Conservation (phyloP, 2,329 filamentous ascomycete species). For the Cryoendolithus antarcticus region DNA sequence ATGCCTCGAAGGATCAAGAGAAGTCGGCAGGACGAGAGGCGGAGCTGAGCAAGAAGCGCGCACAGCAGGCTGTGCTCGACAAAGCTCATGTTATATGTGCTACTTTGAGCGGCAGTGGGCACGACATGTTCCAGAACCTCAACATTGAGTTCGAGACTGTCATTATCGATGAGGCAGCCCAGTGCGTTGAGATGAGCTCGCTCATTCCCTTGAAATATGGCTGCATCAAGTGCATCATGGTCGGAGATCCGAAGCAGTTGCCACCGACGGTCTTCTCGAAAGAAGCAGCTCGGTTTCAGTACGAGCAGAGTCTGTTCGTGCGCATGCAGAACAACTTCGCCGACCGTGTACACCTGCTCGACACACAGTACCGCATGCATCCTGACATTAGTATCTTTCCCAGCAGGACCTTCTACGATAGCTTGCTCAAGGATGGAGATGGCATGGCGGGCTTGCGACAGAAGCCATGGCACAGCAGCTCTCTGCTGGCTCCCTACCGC, state of each 20-base stretch:
- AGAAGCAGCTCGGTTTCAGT: conserved; percentile 81
- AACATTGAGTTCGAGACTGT: conserved; percentile 97
- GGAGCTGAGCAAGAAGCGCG: conserved; percentile 69
- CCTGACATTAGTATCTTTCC: conserved; percentile 90
- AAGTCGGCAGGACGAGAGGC: conserved; percentile 70
- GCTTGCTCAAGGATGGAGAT: conserved; percentile 69
- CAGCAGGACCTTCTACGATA: conserved; percentile 84
- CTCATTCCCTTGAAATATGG: conserved; percentile 96
- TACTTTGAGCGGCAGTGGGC: conserved; percentile 86
- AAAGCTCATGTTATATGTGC: conserved; percentile 87
- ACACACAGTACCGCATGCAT: conserved; percentile 98
- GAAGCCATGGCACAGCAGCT: conserved; percentile 74
- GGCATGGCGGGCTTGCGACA: conserved; percentile 66
- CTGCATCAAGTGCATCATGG: conserved; percentile 89
- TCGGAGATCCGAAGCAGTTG: conserved; percentile 94
- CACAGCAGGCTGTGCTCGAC: conserved; percentile 85
- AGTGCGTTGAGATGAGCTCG: conserved; percentile 94
- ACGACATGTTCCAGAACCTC: conserved; percentile 91
- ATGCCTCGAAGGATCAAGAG: conserved; percentile 74
- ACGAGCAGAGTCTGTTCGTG: conserved; percentile 96
- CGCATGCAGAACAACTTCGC: conserved; percentile 93
- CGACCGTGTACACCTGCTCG: conserved; percentile 80
- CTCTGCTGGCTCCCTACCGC: conserved; percentile 77
- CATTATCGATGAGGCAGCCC: conserved; percentile 93
- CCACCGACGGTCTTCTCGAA: conserved; percentile 93